Percentiles rank a stretch among this genome's conserved stretches.
Conservation (phyloP, 345 rosid species). For the Eutrema heterophyllum region DNA sequence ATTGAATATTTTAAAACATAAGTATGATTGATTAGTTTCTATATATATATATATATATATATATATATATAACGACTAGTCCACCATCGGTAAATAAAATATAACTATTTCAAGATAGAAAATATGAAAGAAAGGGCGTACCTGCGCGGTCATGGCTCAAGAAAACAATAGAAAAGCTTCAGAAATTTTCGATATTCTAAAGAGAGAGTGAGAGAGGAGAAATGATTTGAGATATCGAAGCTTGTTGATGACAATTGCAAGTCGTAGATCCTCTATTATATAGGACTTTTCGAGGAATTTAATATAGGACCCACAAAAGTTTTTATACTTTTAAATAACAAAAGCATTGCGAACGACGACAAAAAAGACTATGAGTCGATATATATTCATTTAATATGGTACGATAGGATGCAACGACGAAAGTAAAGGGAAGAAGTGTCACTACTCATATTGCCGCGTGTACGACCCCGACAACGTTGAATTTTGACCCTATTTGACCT, state of each 20-base stretch:
- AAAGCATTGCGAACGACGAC: background rate
- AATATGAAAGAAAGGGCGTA: background rate
- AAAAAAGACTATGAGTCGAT: background rate
- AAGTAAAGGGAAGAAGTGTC: background rate
- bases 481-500: background rate
- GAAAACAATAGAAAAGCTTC: background rate
- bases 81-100: background rate
- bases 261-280: background rate
- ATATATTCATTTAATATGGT: background rate
- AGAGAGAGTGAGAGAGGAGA: background rate
- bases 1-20: background rate
- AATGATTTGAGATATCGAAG: background rate
- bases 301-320: background rate
- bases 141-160: constrained; percentile 11
- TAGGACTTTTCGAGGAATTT: background rate
- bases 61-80: background rate
- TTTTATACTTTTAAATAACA: background rate
- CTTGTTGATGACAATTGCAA: constrained; percentile 14
- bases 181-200: background rate
- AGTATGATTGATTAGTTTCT: background rate
- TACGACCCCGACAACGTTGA: background rate
- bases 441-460: background rate
- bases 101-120: background rate
- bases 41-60: no score
- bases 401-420: background rate